Evolutionary conservation across 2,329 filamentous ascomycete genomes (phyloP).

Genomic region (Aspergillus latus): DNA sequence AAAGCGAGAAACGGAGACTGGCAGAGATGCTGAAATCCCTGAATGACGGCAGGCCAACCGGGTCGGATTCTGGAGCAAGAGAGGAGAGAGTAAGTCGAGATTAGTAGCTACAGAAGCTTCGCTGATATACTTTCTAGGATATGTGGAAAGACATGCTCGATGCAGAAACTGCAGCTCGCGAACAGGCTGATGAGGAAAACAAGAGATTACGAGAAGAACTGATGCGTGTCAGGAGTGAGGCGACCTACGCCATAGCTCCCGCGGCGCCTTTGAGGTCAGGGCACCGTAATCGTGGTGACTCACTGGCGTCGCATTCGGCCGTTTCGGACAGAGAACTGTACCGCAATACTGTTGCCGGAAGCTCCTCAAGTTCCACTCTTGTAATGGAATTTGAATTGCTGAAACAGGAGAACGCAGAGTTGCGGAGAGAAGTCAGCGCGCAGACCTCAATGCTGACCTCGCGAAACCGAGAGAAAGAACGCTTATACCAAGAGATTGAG

Average conservation of each 20-base stretch:
- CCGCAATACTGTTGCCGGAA: conserved; percentile 51
- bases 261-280: conserved; percentile 32
- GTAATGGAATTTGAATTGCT: conserved; percentile 84
- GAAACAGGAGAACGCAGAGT: conserved; percentile 86
- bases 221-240: conserved; percentile 61
- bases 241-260: conserved; percentile 29
- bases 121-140: conserved; percentile 51
- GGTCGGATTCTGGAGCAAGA: conserved; percentile 51
- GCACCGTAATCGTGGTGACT: conserved; percentile 37
- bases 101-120: not conserved
- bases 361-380: conserved; percentile 64
- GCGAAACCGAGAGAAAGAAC: conserved; percentile 89
- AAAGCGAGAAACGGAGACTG: conserved; percentile 82
- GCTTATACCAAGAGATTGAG: conserved; percentile 94
- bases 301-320: conserved; percentile 40
- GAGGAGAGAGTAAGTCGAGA: conserved; percentile 46
- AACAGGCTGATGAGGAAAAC: conserved; percentile 89
- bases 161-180: conserved; percentile 82
- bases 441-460: conserved; percentile 98
- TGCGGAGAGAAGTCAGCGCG: conserved; percentile 87
- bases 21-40: conserved; percentile 74
- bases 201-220: conserved; percentile 80
- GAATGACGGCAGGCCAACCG: conserved; percentile 52
- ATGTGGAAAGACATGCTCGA: conserved; percentile 96
- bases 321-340: conserved; percentile 36